Evolutionary conservation across 2,329 filamentous ascomycete species (phyloP), one percentile per base, ranked within the genome.

Genomic region (Orbilia brochopaga): DNA sequence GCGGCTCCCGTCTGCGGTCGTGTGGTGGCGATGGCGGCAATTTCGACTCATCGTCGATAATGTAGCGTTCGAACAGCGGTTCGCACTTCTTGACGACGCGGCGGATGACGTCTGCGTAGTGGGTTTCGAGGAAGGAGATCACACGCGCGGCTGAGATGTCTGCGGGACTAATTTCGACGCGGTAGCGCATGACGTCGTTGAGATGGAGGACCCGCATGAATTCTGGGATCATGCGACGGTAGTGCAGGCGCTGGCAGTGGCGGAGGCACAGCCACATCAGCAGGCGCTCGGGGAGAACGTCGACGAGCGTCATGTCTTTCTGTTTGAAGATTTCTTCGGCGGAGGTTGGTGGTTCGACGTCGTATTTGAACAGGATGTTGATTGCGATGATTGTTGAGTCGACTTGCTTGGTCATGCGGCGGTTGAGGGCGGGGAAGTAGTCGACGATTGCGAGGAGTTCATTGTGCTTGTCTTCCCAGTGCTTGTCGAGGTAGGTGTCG

Each of bases 261-360:
- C 66, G 66, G 37, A 63, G 37, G 21, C 66, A 70, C 10, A 70
- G 48, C 66, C 66, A 70, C 59, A 70, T 63, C 21, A 70, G 42
- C 1, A 70, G 54, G 27, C 66, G 59, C 44, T 70, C 63, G 32
- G 50, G 42, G 40, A 64, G 51, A 48, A 64, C 30, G 30, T 44
- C 46, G 2, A 21, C 21, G 50, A 27, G 35, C 13, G 56, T 32
- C 11, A 21, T 40, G 23, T 54, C 54, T n/a, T 48, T 52, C 15
- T n/a, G 40, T 44, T 64, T 59, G 55, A 70, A 70, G 42, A 70
- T 63, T 30, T 70, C 53, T 8, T 54, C 37, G 44, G 63, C 54
- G 1, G 56, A 27, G 21, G 32, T 62, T 17, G 65, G 58, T 23
- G 66, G 66, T 6, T 37, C 42, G 24, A 46, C 13, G 27, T 55